Evolutionary conservation across 768 basidiomycete species (phyloP), one percentile per base, ranked within the genome.

Genomic region (Neoboletus magnificus): DNA sequence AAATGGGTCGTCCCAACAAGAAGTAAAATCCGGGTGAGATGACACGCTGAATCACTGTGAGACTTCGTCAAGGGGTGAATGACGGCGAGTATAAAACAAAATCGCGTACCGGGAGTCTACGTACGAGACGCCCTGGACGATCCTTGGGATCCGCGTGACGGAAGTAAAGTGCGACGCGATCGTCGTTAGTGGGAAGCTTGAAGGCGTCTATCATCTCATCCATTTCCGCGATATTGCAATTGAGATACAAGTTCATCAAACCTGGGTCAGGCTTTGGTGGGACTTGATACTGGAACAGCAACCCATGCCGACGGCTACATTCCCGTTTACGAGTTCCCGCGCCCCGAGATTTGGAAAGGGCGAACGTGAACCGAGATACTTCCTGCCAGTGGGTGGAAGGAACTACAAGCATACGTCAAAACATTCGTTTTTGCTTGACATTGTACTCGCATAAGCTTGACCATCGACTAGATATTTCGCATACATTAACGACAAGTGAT

Each of bases 311-410:
- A 63, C 22, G 51, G 52, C 11, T 37, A 50, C 5, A 43, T 62
- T 10, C 60, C 61, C 20, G 16, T 10, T 6, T 62, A 62, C 32
- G 55, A 51, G 25, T 54, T 57, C 29, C 41, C 60, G 10, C 29
- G n/a, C 18, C 56, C 55, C 15, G 52, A 62, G 6, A 52, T 62
- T n/a, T 62, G 55, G 61, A 48, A 51, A 8, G 47, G 11, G 1
- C 61, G 60, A 50, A 41, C 48, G 2, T 61, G 61, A 60, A 44
- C 55, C 0, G 55, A 61, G 13, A 63, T 36, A 40, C 63, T 52
- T 12, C 62, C 62, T n/a, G n/a, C n/a, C n/a, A n/a, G n/a, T 25
- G 48, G 23, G 8, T n/a, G 41, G 37, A 46, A 56, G 18, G 62
- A 63, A 35, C 7, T 63, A 27, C 61, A 51, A 16, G 30, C 48